Evolutionary conservation across 495 filamentous ascomycete genomes (phyloP).

Genomic region (Lasiosphaeria hispida): DNA sequence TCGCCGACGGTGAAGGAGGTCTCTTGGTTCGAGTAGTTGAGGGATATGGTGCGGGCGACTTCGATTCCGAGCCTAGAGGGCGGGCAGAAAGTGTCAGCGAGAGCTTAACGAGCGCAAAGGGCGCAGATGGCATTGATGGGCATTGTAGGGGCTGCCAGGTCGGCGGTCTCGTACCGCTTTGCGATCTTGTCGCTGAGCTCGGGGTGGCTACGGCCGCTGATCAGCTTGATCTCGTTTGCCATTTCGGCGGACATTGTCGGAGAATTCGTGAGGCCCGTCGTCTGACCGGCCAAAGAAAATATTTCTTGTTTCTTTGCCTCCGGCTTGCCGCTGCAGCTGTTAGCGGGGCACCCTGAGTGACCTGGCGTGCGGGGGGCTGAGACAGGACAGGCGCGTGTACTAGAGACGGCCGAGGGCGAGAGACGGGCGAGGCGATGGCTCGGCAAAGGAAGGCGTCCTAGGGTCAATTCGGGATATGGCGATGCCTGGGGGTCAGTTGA

Average conservation of each 20-base stretch:
- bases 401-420: neutral
- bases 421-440: neutral
- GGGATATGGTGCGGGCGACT: slow-evolving; percentile 88
- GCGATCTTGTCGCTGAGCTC: slow-evolving; percentile 85
- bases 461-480: neutral
- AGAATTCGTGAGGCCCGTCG: slow-evolving; percentile 16
- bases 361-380: slow-evolving; percentile 9
- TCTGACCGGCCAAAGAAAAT: slow-evolving; percentile 25
- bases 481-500: slow-evolving; percentile 7
- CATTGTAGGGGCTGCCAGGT: neutral
- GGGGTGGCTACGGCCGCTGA: slow-evolving; percentile 95
- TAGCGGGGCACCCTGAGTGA: slow-evolving; percentile 23
- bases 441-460: neutral
- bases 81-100: neutral
- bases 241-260: slow-evolving; percentile 46
- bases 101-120: neutral
- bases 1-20: slow-evolving; percentile 96
- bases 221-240: slow-evolving; percentile 89
- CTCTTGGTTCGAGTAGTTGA: slow-evolving; percentile 98
- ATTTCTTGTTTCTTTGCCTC: slow-evolving; percentile 15
- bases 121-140: neutral
- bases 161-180: slow-evolving; percentile 62
- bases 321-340: slow-evolving; percentile 20
- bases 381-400: neutral
- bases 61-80: slow-evolving; percentile 79